Base-by-base conservation (phyloP, 345 rosid genomes). In the Camelina hispida region DNA sequence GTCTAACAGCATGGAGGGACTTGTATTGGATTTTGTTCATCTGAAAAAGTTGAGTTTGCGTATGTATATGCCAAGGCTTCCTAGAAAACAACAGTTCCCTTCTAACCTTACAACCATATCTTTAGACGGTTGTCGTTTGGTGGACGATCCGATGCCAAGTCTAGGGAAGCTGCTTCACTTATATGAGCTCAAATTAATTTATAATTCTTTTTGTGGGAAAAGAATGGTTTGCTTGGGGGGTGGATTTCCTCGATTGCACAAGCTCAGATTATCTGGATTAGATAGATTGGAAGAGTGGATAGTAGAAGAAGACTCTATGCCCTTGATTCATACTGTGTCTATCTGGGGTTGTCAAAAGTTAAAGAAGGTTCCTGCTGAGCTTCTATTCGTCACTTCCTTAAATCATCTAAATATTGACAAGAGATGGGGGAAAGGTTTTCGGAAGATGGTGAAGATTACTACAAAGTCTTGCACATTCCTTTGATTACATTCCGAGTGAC, bases 61-160 rank as follows among this genome's bases (percentile, higher is more conserved):
- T 43, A 68, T 4, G 81, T 81, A 14, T 56, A 30, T 71, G 43
- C 46, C 51, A 32, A 59, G 22, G 77, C 52, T 82, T 3, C 86
- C 82, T 7, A 65, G 0, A 6, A 6, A 7, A 14, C 35, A 25
- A 17, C 78, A 77, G 6, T 79, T 84, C 53, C 75, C 84, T 25
- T 62, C 73, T 0, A 46, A 62, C 47, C 61, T 86, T 40, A 18
- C 76, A 12, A 68, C 73, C 56, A 58, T 86, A 17, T 3, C 14
- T 18, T 30, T 67, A 51, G 1, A 1, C 18, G 9, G 44, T 3
- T 82, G 87, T 3, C 0, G 14, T 7, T 79, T 84, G 13, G 2
- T 4, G 34, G 83, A 78, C 18, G 86, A 83, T 53, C 85, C 88
- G 0, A 81, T 84, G 83, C 67, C 75, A 12, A 66, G 70, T 22